A percentile compares a stretch with the other conserved stretches of the same genome.
These are phyloP conservation scores for Hypoxylon sp. DNA, from an alignment of 2,329 filamentous ascomycete genomes.

Conservation along the genomic window DNA sequence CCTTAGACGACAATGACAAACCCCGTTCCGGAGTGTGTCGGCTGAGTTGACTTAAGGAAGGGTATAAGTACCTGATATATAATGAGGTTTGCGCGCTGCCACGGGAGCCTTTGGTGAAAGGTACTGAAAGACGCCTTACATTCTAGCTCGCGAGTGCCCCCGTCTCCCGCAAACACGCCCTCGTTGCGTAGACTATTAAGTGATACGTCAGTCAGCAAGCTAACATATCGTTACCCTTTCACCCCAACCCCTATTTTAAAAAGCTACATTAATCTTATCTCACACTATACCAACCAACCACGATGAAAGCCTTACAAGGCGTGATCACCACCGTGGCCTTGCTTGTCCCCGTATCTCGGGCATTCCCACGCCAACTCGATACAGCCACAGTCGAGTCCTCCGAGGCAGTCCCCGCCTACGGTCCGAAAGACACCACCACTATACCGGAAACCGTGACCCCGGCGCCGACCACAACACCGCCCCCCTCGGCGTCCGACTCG, in stretches of 20 bases:
- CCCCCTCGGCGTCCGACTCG: slow-evolving; percentile 5
- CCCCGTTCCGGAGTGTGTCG: not conserved
- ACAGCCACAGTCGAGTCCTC: not conserved
- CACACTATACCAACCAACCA: not conserved
- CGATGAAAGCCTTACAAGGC: slow-evolving; percentile 4
- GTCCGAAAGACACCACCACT: not conserved
- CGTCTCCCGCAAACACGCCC: no score
- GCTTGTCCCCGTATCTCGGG: not conserved
- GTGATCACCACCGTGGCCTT: slow-evolving; percentile 1
- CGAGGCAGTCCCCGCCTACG: not conserved
- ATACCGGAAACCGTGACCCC: slow-evolving; percentile 6
- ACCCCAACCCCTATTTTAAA: not conserved
- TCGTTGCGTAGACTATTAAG: not conserved
- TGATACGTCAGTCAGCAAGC: not conserved
- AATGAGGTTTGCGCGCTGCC: not conserved
- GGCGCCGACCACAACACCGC: slow-evolving; percentile 5
- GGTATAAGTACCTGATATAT: slow-evolving; percentile 14
- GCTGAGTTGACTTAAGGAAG: not conserved
- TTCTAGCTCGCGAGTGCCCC: not conserved
- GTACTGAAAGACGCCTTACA: not conserved
- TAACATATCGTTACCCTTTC: not conserved
- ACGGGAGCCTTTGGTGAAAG: not conserved
- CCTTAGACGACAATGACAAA: no score
- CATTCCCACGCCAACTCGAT: slow-evolving; percentile 14
- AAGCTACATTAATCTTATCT: not conserved